phyloP scores from a whole-genome alignment of 2,329 filamentous ascomycete genomes.

The Stemphylium vesicarium region DNA sequence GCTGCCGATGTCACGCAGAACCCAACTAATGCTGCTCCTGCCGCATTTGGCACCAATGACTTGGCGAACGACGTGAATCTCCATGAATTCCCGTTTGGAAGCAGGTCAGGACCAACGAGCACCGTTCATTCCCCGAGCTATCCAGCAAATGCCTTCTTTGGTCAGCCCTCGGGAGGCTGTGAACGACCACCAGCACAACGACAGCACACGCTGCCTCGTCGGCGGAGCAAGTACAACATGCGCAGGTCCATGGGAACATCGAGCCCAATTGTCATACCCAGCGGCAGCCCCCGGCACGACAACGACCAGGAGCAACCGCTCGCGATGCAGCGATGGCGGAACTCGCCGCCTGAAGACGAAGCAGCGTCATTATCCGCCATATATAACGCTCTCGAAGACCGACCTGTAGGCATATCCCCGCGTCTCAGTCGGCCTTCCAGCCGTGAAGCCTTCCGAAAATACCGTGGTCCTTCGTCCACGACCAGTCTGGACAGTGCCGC shows the following conservation, averaged over 20 bases:
- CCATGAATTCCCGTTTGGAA: not conserved
- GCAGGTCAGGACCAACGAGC: not conserved
- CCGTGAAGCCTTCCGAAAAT: conserved; percentile 33
- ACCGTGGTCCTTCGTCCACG: conserved; percentile 54
- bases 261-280: conserved; percentile 18
- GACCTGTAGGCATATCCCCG: conserved; percentile 8
- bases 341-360: conserved; percentile 70
- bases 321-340: conserved; percentile 68
- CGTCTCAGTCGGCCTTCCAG: conserved; percentile 31
- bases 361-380: conserved; percentile 67
- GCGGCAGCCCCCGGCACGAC: not conserved
- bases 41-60: conserved; percentile 1
- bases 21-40: not conserved
- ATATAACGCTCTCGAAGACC: conserved; percentile 59
- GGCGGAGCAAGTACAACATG: conserved; percentile 24
- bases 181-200: conserved; percentile 3
- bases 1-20: not conserved
- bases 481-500: conserved; percentile 51
- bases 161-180: not conserved
- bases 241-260: conserved; percentile 11
- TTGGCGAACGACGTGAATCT: not conserved
- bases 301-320: conserved; percentile 20
- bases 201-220: conserved; percentile 22
- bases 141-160: not conserved
- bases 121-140: not conserved